Conservation (phyloP, 192 early-diverging fungal genomes). For the Backusella liffmaniae region DNA sequence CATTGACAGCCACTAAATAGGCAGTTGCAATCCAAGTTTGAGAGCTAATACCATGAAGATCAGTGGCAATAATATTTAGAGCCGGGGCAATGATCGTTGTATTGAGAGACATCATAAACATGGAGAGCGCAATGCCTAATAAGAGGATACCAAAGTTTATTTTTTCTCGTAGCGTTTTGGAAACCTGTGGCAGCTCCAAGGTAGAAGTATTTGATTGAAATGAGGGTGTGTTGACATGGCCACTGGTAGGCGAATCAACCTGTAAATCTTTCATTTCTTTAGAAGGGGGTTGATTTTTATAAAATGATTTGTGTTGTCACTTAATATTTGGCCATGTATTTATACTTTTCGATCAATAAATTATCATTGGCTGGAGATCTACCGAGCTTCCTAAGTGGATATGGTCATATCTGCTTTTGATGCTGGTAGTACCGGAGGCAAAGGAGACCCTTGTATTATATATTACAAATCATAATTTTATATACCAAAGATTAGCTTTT, state of each 20-base stretch:
- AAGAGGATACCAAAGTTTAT: not conserved
- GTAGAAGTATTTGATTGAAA: not conserved
- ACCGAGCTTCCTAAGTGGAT: not conserved
- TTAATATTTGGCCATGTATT: not conserved
- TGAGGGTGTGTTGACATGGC: no score
- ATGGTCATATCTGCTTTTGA: no score
- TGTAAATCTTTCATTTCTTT: not conserved
- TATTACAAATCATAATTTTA: no score
- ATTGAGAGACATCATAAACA: conserved; percentile 37
- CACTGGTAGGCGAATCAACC: not conserved
- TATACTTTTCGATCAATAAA: not conserved
- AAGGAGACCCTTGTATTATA: no score
- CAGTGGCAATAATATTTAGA: conserved; percentile 30
- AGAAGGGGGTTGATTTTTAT: no score
- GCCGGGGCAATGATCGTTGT: conserved; percentile 34
- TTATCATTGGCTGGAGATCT: no score
- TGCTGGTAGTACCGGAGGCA: no score
- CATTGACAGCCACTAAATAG: conserved; percentile 31
- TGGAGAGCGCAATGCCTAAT: conserved; percentile 20
- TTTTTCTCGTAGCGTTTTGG: not conserved
- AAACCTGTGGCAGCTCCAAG: not conserved
- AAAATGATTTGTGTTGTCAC: not conserved
- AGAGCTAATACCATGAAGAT: conserved; percentile 11
- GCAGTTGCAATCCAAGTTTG: conserved; percentile 38
- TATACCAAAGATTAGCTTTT: no score